Evolutionary conservation across 2,329 filamentous ascomycete species (phyloP).

Genomic region (Phialophora chinensis): DNA sequence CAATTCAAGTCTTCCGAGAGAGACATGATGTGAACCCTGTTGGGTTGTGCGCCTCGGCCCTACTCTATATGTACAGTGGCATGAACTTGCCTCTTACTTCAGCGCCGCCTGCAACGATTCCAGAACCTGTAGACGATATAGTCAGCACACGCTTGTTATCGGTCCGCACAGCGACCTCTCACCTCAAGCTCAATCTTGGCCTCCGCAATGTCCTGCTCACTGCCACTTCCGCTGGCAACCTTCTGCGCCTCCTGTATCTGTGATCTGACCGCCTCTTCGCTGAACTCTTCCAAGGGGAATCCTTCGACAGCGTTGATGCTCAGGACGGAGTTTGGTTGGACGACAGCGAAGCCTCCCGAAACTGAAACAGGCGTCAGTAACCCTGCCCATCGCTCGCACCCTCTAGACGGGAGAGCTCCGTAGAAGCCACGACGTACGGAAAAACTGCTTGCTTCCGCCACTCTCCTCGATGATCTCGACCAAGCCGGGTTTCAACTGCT

Average conservation of each 20-base stretch:
- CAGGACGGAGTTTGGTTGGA: conserved; percentile 91
- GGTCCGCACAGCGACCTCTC: conserved; percentile 43
- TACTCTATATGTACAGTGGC: conserved; percentile 48
- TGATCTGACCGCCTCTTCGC: conserved; percentile 82
- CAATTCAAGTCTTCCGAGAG: background rate
- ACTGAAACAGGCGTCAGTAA: conserved; percentile 62
- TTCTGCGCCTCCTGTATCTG: conserved; percentile 97
- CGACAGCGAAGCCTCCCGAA: conserved; percentile 93
- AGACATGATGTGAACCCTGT: conserved; percentile 5
- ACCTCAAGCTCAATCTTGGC: conserved; percentile 99
- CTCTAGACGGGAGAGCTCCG: background rate
- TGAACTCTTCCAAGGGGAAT: conserved; percentile 94
- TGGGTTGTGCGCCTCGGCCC: conserved; percentile 19
- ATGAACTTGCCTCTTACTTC: conserved; percentile 48
- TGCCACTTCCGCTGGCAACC: conserved; percentile 86
- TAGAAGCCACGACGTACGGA: conserved; percentile 70
- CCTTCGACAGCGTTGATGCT: conserved; percentile 99
- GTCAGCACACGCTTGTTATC: conserved; percentile 9
- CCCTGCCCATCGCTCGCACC: background rate
- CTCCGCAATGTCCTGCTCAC: conserved; percentile 97
- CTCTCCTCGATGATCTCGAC: conserved; percentile 95
- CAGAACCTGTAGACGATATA: conserved; percentile 49
- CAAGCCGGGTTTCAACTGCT: conserved; percentile 96
- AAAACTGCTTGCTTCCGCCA: conserved; percentile 91
- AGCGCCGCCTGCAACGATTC: conserved; percentile 57